A percentile compares a stretch with the other conserved stretches of the same genome.
phyloP scores from a whole-genome alignment of 305 asterid genomes.

The Lippia alba region DNA sequence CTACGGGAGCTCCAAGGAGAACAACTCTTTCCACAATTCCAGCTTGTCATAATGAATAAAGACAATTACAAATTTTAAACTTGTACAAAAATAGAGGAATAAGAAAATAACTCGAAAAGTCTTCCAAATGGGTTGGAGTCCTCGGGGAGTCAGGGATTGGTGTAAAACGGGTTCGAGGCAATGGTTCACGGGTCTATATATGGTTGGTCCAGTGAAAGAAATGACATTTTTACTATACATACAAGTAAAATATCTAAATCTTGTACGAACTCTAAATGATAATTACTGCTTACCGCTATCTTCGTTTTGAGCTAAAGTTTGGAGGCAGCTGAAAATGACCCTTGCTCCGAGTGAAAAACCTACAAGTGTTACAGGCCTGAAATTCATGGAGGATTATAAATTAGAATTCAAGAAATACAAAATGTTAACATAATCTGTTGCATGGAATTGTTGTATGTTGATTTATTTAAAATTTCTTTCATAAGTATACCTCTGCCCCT shows the following conservation, averaged over 20 bases:
- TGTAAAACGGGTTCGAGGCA: too few relatives aligned
- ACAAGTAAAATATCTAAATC: too few relatives aligned
- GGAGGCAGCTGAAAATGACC: slow-evolving; percentile 93
- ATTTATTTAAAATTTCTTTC: slow-evolving; percentile 8
- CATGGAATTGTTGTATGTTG: slow-evolving; percentile 20
- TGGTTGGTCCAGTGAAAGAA: too few relatives aligned
- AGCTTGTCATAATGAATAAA: slow-evolving; percentile 47
- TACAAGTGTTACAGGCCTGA: slow-evolving; percentile 96
- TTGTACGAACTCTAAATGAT: too few relatives aligned
- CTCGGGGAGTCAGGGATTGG: too few relatives aligned
- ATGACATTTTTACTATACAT: too few relatives aligned
- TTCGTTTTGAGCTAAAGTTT: slow-evolving; percentile 73
- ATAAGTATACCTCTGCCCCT: slow-evolving; percentile 77
- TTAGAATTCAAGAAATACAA: slow-evolving; percentile 20
- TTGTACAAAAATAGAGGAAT: not conserved
- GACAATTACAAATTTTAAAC: slow-evolving; percentile 14
- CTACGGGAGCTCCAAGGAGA: slow-evolving; percentile 94
- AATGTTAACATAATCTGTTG: slow-evolving; percentile 13
- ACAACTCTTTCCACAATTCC: slow-evolving; percentile 94
- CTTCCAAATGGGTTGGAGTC: too few relatives aligned
- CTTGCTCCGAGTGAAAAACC: slow-evolving; percentile 99
- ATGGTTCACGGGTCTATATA: too few relatives aligned
- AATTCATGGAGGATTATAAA: slow-evolving; percentile 31
- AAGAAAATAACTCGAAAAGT: too few relatives aligned
- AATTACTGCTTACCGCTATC: slow-evolving; percentile 51